Evolutionary conservation across 371 early-diverging fungal species (phyloP).

Genomic region (Mortierella sp.): DNA sequence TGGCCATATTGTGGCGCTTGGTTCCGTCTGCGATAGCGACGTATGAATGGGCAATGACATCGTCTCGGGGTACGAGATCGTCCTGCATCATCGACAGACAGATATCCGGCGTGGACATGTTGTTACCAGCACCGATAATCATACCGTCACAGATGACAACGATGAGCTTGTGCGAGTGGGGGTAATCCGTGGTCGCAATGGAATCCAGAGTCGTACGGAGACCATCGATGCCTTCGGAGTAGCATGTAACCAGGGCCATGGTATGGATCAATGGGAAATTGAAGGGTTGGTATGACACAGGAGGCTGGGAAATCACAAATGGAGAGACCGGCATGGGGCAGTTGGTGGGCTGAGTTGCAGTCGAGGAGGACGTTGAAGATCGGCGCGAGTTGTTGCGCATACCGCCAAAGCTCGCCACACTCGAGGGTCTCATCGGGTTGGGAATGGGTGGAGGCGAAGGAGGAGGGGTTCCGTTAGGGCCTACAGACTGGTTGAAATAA

Average conservation of each 20-base stretch:
- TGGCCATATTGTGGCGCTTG: conserved; percentile 96
- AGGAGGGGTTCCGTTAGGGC: conserved; percentile 46
- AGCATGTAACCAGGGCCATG: conserved; percentile 88
- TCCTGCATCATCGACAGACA: conserved; percentile 89
- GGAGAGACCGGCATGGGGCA: conserved; percentile 49
- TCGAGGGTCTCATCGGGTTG: conserved; percentile 40
- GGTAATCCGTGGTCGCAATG: conserved; percentile 93
- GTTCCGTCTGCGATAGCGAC: conserved; percentile 94
- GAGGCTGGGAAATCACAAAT: conserved; percentile 60
- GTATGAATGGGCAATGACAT: conserved; percentile 81
- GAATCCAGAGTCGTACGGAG: conserved; percentile 96
- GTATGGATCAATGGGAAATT: conserved; percentile 80
- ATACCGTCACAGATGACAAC: conserved; percentile 92
- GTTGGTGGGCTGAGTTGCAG: conserved; percentile 39
- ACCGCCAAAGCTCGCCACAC: conserved; percentile 47
- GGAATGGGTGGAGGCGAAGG: conserved; percentile 48
- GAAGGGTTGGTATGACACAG: conserved; percentile 71
- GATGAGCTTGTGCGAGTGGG: conserved; percentile 91
- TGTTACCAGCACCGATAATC: conserved; percentile 84
- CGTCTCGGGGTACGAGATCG: conserved; percentile 72
- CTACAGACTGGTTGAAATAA: conserved; percentile 35
- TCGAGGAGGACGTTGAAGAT: conserved; percentile 58
- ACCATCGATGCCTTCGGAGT: conserved; percentile 93
- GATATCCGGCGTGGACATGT: conserved; percentile 83
- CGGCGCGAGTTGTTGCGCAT: conserved; percentile 55